phyloP scores from a whole-genome alignment of 2,329 filamentous ascomycete species.

The Trichoderma brevicompactum region DNA sequence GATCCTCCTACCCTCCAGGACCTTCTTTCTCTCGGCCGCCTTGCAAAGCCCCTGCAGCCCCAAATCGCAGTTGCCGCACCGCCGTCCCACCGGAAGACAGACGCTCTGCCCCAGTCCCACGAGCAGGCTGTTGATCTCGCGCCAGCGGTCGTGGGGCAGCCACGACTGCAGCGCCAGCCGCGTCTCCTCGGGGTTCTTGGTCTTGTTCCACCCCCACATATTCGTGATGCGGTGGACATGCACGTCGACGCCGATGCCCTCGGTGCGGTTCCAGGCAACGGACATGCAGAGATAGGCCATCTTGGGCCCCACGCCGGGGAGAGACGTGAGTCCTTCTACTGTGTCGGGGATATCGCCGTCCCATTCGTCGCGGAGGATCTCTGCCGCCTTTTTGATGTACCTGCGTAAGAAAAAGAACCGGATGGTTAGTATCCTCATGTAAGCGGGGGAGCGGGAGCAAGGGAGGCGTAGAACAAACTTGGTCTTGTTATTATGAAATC shows the following conservation, averaged over 20 bases:
- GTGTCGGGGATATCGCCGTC: slow-evolving; percentile 79
- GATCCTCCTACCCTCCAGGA: slow-evolving; percentile 58
- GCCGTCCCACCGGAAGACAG: slow-evolving; percentile 77
- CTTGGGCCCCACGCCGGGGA: slow-evolving; percentile 90
- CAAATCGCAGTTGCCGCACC: slow-evolving; percentile 85
- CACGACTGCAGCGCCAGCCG: slow-evolving; percentile 75
- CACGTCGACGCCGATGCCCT: slow-evolving; percentile 90
- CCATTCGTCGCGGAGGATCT: slow-evolving; percentile 72
- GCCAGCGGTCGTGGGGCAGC: slow-evolving; percentile 84
- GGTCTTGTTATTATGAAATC: slow-evolving; percentile 95
- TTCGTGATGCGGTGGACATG: slow-evolving; percentile 96
- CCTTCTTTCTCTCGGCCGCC: slow-evolving; percentile 68
- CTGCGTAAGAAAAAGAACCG: slow-evolving; percentile 35
- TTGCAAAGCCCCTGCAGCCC: slow-evolving; percentile 77
- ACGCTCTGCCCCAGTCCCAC: slow-evolving; percentile 88
- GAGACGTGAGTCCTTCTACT: slow-evolving; percentile 71
- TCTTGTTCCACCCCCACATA: slow-evolving; percentile 89
- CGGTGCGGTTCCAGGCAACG: slow-evolving; percentile 65
- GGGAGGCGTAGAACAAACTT: slow-evolving; percentile 47
- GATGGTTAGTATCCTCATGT: not conserved
- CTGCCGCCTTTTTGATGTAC: slow-evolving; percentile 73
- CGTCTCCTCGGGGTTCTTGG: slow-evolving; percentile 81
- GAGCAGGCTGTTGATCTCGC: slow-evolving; percentile 87
- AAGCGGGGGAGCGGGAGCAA: too few species aligned
- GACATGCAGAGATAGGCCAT: slow-evolving; percentile 91